phyloP scores from a whole-genome alignment of 305 asterid genomes.

The Fraxinus paxiana region DNA sequence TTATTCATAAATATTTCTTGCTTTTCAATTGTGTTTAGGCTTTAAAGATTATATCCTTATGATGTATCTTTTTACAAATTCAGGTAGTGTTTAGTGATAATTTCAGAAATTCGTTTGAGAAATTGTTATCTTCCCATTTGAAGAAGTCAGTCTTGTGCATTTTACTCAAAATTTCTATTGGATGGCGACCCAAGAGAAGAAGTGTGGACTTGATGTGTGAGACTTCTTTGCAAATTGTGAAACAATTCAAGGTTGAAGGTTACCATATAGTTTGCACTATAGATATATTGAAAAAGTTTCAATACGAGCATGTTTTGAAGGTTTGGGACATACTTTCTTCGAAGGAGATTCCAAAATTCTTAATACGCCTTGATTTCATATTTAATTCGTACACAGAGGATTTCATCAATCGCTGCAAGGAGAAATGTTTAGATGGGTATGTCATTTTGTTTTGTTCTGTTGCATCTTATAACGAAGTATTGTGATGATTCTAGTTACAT shows the following conservation, averaged over 20 bases:
- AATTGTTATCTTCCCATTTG: slow-evolving; percentile 23
- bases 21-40: not conserved
- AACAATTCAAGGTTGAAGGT: slow-evolving; percentile 54
- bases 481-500: not conserved
- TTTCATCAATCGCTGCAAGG: slow-evolving; percentile 52
- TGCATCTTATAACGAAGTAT: not conserved
- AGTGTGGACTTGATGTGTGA: slow-evolving; percentile 41
- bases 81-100: slow-evolving; percentile 60
- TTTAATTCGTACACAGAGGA: slow-evolving; percentile 49
- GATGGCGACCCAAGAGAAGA: slow-evolving; percentile 69
- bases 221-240: slow-evolving; percentile 42
- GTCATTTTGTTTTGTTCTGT: slow-evolving; percentile 9
- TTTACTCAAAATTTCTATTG: slow-evolving; percentile 53
- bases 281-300: slow-evolving; percentile 42
- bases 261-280: slow-evolving; percentile 47
- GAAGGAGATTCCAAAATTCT: slow-evolving; percentile 45
- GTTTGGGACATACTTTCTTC: slow-evolving; percentile 59
- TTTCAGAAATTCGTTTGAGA: slow-evolving; percentile 53
- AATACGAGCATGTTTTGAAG: slow-evolving; percentile 49
- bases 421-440: slow-evolving; percentile 52
- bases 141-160: slow-evolving; percentile 41
- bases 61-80: not conserved
- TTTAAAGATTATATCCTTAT: not conserved
- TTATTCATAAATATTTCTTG: not conserved
- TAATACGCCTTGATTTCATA: slow-evolving; percentile 49